phyloP scores from a whole-genome alignment of 768 basidiomycete species.

The Fistulinella prunicolor region DNA sequence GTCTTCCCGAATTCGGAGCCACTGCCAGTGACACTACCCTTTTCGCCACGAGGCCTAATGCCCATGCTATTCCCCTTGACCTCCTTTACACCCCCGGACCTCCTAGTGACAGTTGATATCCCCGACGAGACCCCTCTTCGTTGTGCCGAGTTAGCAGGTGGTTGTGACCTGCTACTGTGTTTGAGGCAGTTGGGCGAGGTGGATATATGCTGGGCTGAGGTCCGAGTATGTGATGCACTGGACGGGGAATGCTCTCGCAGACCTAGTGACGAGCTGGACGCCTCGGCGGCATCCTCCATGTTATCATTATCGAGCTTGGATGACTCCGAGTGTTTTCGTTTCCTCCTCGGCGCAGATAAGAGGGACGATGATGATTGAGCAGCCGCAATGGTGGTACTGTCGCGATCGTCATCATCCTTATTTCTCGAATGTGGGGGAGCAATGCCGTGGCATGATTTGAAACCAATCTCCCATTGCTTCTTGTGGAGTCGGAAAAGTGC shows the following conservation, averaged over 20 bases:
- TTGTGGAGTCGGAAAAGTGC: constrained; percentile 84
- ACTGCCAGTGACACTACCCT: constrained; percentile 3
- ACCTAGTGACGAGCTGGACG: background rate
- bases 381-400: background rate
- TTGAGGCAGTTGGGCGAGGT: background rate
- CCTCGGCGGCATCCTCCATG: background rate
- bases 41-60: too few species aligned
- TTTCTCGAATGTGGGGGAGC: background rate
- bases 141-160: background rate
- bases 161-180: background rate
- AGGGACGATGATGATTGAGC: background rate
- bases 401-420: background rate
- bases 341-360: background rate
- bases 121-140: constrained; percentile 66
- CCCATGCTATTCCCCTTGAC: constrained; percentile 7
- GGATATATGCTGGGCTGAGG: background rate
- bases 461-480: constrained; percentile 73
- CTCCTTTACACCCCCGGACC: constrained; percentile 12
- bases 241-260: background rate
- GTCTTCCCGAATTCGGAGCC: background rate
- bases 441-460: constrained; percentile 4
- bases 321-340: constrained; percentile 14
- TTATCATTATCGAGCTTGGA: background rate
- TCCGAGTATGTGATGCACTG: background rate
- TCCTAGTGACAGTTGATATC: constrained; percentile 48